A percentile compares a stretch with the other conserved stretches of the same genome.
Evolutionary conservation across 148 eudicot genomes (phyloP).

Genomic region (Simmondsia chinensis): DNA sequence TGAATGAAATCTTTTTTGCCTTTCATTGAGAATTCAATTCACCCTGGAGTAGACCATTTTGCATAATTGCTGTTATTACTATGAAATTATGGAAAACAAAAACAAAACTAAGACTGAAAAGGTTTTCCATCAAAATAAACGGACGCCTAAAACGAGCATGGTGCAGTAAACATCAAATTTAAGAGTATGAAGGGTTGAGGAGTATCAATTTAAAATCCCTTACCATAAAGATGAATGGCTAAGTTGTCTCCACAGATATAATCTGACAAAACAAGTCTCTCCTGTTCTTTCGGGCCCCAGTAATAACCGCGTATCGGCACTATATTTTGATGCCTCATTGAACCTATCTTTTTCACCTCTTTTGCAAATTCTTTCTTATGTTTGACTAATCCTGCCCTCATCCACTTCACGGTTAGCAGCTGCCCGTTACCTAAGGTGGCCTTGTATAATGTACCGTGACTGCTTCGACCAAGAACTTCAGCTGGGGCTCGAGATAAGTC

Average conservation of each 20-base stretch:
- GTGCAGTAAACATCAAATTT: neutral
- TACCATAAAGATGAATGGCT: slow-evolving; percentile 93
- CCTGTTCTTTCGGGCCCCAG: slow-evolving; percentile 97
- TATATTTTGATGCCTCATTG: slow-evolving; percentile 60
- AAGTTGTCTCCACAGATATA: slow-evolving; percentile 81
- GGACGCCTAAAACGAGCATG: too few relatives aligned
- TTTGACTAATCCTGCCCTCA: slow-evolving; percentile 85
- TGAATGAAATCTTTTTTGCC: too few relatives aligned
- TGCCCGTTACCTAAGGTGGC: slow-evolving; percentile 75
- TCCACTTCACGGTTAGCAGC: slow-evolving; percentile 92
- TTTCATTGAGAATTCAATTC: too few relatives aligned
- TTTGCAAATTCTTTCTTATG: slow-evolving; percentile 85
- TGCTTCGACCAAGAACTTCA: slow-evolving; percentile 94
- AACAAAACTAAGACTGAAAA: too few relatives aligned
- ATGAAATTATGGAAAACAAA: too few relatives aligned
- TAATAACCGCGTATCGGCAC: slow-evolving; percentile 83
- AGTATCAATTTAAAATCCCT: slow-evolving; percentile 12
- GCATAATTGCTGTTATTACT: too few relatives aligned
- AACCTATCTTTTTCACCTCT: slow-evolving; percentile 81
- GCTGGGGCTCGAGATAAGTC: slow-evolving; percentile 92
- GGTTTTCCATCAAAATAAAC: too few relatives aligned
- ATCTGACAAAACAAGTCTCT: slow-evolving; percentile 84
- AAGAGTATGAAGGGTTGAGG: neutral
- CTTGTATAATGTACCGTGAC: slow-evolving; percentile 89
- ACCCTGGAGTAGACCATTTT: too few relatives aligned